Conservation (phyloP, 2,329 filamentous ascomycete species). For the Aspergillus aculeatinus region DNA sequence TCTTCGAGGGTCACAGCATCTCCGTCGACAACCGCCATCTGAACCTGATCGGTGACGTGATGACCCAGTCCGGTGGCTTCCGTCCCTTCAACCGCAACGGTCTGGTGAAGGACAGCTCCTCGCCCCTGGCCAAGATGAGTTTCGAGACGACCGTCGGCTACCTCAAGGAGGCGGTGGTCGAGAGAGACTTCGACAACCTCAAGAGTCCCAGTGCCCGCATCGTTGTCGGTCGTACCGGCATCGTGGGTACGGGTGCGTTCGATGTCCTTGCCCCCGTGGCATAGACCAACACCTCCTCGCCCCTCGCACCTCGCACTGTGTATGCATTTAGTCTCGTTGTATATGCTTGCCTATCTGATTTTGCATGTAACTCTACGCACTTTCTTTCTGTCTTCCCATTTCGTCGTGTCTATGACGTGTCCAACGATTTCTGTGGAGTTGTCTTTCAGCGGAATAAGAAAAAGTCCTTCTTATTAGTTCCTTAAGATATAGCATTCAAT, state of each 20-base stretch:
- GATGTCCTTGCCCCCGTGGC: slow-evolving; percentile 68
- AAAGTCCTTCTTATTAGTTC: slow-evolving; percentile 28
- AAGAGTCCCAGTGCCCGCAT: slow-evolving; percentile 82
- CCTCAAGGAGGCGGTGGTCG: slow-evolving; percentile 85
- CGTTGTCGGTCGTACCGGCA: slow-evolving; percentile 79
- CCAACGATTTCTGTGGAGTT: slow-evolving; percentile 40
- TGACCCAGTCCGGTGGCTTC: slow-evolving; percentile 92
- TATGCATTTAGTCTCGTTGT: slow-evolving; percentile 17
- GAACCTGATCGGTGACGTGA: slow-evolving; percentile 93
- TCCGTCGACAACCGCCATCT: slow-evolving; percentile 87
- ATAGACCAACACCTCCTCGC: slow-evolving; percentile 23
- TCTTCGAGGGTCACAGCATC: slow-evolving; percentile 91
- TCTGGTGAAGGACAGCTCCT: slow-evolving; percentile 73
- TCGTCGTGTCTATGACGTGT: slow-evolving; percentile 29
- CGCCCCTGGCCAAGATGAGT: slow-evolving; percentile 97
- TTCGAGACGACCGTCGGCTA: slow-evolving; percentile 97
- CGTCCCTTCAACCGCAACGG: slow-evolving; percentile 91
- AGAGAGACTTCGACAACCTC: slow-evolving; percentile 87
- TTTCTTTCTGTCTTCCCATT: neutral
- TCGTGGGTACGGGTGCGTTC: slow-evolving; percentile 86
- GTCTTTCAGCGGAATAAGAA: slow-evolving; percentile 36
- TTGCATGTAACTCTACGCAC: slow-evolving; percentile 28
- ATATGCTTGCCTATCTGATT: slow-evolving; percentile 19
- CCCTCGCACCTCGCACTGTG: slow-evolving; percentile 4
- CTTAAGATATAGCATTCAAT: slow-evolving; percentile 32